These are phyloP conservation scores for Blepharisma japonicum DNA, from an alignment of 73 alveolate species.

Conservation along the genomic window DNA sequence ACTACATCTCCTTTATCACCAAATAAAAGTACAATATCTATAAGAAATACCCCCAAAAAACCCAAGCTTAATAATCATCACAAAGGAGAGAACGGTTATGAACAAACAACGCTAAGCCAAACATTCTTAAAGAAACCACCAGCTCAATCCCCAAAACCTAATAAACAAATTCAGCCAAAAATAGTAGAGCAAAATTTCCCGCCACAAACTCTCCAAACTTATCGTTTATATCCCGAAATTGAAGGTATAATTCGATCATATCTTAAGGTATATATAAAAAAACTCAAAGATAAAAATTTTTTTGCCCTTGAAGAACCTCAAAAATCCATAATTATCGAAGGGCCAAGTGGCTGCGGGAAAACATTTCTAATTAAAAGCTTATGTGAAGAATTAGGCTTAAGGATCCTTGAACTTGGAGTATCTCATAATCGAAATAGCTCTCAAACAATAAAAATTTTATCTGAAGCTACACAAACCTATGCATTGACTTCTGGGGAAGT, in stretches of 20 bases:
- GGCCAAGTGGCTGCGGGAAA: conserved; percentile 15
- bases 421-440: background rate
- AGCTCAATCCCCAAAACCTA: background rate
- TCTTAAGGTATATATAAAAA: background rate
- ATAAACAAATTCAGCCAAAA: too few relatives aligned
- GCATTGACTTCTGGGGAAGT: background rate
- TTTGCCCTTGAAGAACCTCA: background rate
- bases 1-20: too few relatives aligned
- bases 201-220: background rate
- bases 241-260: background rate
- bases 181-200: too few relatives aligned
- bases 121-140: background rate
- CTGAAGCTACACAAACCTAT: conserved; percentile 16
- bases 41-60: background rate
- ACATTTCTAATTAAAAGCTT: background rate
- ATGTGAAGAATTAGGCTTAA: background rate
- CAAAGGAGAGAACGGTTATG: background rate
- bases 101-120: conserved; percentile 1
- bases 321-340: conserved; percentile 8
- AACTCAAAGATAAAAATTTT: background rate
- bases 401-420: background rate
- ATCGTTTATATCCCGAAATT: background rate
- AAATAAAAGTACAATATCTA: background rate
- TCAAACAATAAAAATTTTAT: background rate
- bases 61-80: background rate